A percentile compares a stretch with the other conserved stretches of the same genome.
Evolutionary conservation across 2,329 filamentous ascomycete genomes (phyloP).

Genomic region (Cordyceps pruinosa): DNA sequence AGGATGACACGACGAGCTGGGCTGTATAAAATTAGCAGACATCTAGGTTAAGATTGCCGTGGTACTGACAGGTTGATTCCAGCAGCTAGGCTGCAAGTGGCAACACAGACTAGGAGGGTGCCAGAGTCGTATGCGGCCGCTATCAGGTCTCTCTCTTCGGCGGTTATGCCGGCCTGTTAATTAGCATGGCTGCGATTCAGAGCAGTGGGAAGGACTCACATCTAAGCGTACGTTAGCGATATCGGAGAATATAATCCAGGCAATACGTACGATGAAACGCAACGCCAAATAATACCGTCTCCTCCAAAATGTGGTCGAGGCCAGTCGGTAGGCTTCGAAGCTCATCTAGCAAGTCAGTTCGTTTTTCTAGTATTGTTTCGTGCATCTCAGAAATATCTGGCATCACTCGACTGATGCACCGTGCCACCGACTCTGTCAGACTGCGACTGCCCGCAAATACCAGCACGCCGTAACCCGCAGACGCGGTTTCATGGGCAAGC

Average conservation of each 20-base stretch:
- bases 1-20: constrained; percentile 67
- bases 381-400: constrained; percentile 43
- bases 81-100: constrained; percentile 73
- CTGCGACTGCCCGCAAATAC: constrained; percentile 67
- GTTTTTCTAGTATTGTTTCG: constrained; percentile 43
- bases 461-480: constrained; percentile 62
- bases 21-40: constrained; percentile 21
- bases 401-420: constrained; percentile 60
- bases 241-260: background rate
- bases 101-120: constrained; percentile 62
- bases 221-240: constrained; percentile 22
- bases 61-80: constrained; percentile 61
- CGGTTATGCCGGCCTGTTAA: constrained; percentile 57
- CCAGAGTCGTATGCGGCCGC: constrained; percentile 64
- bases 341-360: constrained; percentile 59
- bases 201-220: constrained; percentile 23
- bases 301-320: constrained; percentile 57
- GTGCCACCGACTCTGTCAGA: constrained; percentile 61
- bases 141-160: constrained; percentile 67
- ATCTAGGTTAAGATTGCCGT: background rate
- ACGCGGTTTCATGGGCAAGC: constrained; percentile 60
- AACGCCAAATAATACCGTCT: constrained; percentile 59
- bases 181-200: constrained; percentile 19
- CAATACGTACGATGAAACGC: constrained; percentile 61
- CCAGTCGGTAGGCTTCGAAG: constrained; percentile 59